These are phyloP conservation scores for Sporothrix mexicana DNA, from an alignment of 2,329 filamentous ascomycete genomes.

Conservation along the genomic window DNA sequence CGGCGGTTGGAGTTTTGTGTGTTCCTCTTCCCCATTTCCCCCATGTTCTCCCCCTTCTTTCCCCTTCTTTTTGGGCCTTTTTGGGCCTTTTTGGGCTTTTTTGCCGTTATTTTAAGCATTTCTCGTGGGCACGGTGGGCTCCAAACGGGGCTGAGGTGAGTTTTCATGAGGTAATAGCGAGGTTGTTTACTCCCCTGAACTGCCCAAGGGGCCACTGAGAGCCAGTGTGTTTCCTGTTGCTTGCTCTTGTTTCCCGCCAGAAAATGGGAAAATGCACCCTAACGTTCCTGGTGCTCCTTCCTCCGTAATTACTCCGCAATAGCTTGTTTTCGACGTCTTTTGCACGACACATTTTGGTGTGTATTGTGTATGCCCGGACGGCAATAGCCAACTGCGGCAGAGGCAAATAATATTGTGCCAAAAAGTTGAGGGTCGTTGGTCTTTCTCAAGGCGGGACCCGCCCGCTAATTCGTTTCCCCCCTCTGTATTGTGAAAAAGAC, in stretches of 20 bases:
- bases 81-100: not conserved
- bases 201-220: not conserved
- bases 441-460: not conserved
- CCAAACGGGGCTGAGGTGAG: not conserved
- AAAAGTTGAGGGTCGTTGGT: not conserved
- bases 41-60: not conserved
- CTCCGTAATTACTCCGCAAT: conserved; percentile 23
- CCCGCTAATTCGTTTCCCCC: not conserved
- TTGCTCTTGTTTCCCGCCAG: no score
- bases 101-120: not conserved
- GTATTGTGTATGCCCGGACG: not conserved
- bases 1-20: conserved; percentile 21
- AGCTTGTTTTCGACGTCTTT: not conserved
- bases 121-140: conserved; percentile 19
- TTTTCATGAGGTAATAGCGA: conserved; percentile 33
- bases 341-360: not conserved
- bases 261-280: not conserved
- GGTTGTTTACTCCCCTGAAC: conserved; percentile 7
- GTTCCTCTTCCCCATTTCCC: not conserved
- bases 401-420: not conserved
- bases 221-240: not conserved
- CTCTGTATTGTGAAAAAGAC: not conserved
- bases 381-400: conserved; percentile 21
- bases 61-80: not conserved
- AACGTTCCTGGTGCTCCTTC: not conserved